These are phyloP conservation scores for Arctium minus DNA, from an alignment of 129 eudicot genomes.

Conservation along the genomic window DNA sequence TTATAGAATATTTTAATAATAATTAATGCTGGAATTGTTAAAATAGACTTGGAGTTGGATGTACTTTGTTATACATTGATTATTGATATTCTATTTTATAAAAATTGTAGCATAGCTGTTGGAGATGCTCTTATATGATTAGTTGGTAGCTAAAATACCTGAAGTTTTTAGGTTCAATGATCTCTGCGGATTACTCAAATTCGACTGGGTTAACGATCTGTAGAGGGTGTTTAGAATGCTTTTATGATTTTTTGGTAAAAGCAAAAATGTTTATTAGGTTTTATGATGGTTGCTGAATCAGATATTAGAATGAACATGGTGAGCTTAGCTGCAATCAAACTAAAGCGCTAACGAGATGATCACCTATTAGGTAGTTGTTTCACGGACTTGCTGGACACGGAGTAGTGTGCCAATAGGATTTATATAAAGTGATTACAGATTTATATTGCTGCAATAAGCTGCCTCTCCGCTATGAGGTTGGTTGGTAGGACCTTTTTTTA, in stretches of 20 bases:
- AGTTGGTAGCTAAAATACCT: background rate
- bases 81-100: background rate
- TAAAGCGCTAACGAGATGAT: background rate
- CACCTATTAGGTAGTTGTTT: background rate
- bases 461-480: background rate
- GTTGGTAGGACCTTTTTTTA: background rate
- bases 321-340: background rate
- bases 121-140: background rate
- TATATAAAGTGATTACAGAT: background rate
- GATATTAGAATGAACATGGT: background rate
- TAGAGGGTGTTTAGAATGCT: background rate
- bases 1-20: background rate
- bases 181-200: background rate
- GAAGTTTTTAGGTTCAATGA: background rate
- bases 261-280: background rate
- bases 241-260: background rate
- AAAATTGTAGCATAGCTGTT: background rate
- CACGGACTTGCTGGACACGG: background rate
- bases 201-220: background rate
- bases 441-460: background rate
- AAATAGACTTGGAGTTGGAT: background rate
- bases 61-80: background rate
- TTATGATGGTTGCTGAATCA: background rate
- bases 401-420: background rate
- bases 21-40: background rate